Percentiles rank a stretch among this genome's conserved stretches.
Evolutionary conservation across 345 rosid genomes (phyloP).

Genomic region (Syzygium oleosum): DNA sequence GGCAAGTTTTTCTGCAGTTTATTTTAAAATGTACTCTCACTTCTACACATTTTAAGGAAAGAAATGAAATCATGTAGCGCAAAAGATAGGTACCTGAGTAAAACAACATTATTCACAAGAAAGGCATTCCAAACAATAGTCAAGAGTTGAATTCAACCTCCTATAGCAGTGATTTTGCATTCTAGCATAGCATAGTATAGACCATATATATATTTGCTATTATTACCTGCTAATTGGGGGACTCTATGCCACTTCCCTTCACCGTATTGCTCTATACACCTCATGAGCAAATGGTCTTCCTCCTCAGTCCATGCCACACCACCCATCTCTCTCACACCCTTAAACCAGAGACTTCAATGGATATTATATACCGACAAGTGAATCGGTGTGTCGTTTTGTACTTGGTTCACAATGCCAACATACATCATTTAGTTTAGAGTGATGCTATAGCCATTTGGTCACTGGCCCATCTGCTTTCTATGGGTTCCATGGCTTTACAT

Average conservation of each 20-base stretch:
- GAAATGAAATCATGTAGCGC: not conserved
- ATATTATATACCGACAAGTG: not conserved
- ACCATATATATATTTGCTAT: not conserved
- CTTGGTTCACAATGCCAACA: not conserved
- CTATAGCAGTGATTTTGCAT: not conserved
- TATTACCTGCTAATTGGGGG: conserved; percentile 27
- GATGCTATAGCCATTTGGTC: not conserved
- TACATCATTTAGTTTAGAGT: not conserved
- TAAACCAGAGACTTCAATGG: not conserved
- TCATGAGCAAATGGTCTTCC: conserved; percentile 40
- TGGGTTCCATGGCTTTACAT: conserved; percentile 4
- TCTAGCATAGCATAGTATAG: not conserved
- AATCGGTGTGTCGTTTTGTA: not conserved
- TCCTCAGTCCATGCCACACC: conserved; percentile 40
- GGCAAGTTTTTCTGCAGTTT: not conserved
- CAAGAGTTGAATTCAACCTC: not conserved
- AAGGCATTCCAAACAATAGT: not conserved
- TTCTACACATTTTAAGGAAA: not conserved
- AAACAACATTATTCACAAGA: not conserved
- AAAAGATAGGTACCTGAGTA: not conserved
- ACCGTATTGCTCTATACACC: conserved; percentile 28
- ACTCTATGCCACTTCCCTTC: conserved; percentile 44
- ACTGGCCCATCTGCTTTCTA: conserved; percentile 20
- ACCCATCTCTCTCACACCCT: conserved; percentile 13
- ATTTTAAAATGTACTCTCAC: not conserved